phyloP scores from a whole-genome alignment of 78 protist genomes.

The Guillardia theta region DNA sequence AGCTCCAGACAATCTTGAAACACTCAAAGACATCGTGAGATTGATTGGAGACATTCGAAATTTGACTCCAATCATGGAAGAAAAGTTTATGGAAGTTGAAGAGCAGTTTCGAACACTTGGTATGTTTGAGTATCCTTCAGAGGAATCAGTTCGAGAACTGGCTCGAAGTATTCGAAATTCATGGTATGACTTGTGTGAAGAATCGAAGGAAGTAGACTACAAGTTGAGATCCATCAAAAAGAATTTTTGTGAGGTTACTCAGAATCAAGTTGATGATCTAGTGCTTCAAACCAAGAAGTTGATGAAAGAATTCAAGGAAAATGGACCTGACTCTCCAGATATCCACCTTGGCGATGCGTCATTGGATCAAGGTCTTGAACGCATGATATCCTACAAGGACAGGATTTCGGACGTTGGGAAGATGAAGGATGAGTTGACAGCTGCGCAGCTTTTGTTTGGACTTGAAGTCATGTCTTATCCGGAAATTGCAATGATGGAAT shows the following conservation, averaged over 20 bases:
- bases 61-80: conserved; percentile 58
- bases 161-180: too few relatives aligned
- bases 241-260: conserved; percentile 65
- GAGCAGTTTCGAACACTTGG: conserved; percentile 62
- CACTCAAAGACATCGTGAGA: conserved; percentile 66
- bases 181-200: too few relatives aligned
- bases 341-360: conserved; percentile 13
- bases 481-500: background rate
- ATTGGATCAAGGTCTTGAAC: conserved; percentile 66
- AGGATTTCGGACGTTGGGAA: background rate
- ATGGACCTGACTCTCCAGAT: conserved; percentile 51
- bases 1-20: conserved; percentile 66
- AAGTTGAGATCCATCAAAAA: conserved; percentile 47
- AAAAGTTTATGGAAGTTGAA: conserved; percentile 45
- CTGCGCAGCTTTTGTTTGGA: conserved; percentile 72
- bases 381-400: conserved; percentile 33
- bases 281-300: background rate
- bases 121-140: conserved; percentile 41
- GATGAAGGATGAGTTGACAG: conserved; percentile 55
- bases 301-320: background rate
- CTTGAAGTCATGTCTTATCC: conserved; percentile 45
- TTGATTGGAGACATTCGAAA: conserved; percentile 51
- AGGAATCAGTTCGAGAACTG: background rate
- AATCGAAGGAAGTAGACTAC: background rate
- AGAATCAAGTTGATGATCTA: conserved; percentile 20